Evolutionary conservation across 1,284 basidiomycete species (phyloP), one percentile per base, ranked within the genome.

Genomic region (Ustilago vetiveriae): DNA sequence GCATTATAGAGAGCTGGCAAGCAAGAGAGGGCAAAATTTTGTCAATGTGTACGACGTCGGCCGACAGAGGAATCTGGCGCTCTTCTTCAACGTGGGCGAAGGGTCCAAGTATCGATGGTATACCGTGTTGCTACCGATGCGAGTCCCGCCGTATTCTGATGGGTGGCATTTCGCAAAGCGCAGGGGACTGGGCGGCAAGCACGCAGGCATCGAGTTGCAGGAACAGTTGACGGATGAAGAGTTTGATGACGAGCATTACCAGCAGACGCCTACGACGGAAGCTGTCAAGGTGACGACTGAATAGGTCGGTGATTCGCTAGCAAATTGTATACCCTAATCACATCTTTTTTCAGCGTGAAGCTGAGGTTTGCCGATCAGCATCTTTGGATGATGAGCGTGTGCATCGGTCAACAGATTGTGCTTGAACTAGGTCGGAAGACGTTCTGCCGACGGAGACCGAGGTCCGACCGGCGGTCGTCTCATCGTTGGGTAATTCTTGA

Each of bases 1-100:
- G 9, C 86, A 90, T 38, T 95, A 97, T 77, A 85, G 87, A 2
- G 87, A 85, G 60, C 83, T 88, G 30, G 92, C 93, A 0, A 86
- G 87, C 66, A 83, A 84, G 14, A 85, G 92, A 32, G 89, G 89
- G 33, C 63, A 63, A 32, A 48, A 55, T 0, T 98, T 96, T 76
- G 85, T 92, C 17, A 98, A 98, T 78, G 93, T 91, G 7, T 98
- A 94, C 80, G 90, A 98, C 80, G 84, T 96, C 6, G 95, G 95
- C 1, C 52, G 60, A 43, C 84, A 88, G 80, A 62, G 85, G 62
- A 98, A 98, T 79, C 83, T 98, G 6, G 82, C 88, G 67, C 81
- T 93, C 24, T 96, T 96, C 82, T 97, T 98, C 85, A 96, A 97
- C 75, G 76, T 94, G 29, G 91, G 92, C 11, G 84, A 85, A 14